A percentile compares a stretch with the other conserved stretches of the same genome.
Conservation (phyloP, 225 moss, liverwort and hornwort genomes). For the Marchantia paleacea region DNA sequence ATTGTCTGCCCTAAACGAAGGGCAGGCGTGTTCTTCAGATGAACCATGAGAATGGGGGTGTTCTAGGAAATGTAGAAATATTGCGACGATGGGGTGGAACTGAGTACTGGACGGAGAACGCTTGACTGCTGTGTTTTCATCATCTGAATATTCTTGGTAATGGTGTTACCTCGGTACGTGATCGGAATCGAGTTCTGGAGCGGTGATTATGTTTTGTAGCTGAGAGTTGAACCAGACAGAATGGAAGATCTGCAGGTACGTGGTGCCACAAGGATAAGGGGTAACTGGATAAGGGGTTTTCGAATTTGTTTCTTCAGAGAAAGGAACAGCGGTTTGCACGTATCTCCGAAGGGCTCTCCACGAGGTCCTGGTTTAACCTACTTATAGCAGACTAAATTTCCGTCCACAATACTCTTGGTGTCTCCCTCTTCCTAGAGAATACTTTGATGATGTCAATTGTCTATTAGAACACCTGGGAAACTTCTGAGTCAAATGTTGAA, state of each 20-base stretch:
- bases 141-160: neutral
- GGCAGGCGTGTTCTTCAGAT: neutral
- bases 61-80: neutral
- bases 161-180: neutral
- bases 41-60: neutral
- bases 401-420: too few relatives aligned
- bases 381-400: too few relatives aligned
- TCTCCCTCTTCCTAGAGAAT: too few relatives aligned
- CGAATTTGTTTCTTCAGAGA: neutral
- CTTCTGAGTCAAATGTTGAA: too few relatives aligned
- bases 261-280: neutral
- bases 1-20: neutral
- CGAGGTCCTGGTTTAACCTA: too few relatives aligned
- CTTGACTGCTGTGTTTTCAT: neutral
- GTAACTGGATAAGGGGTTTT: neutral
- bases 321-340: too few relatives aligned
- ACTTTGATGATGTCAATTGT: too few relatives aligned
- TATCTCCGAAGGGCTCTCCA: too few relatives aligned
- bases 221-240: neutral
- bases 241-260: constrained; percentile 3
- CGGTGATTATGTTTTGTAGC: neutral
- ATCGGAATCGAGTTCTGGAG: neutral
- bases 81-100: neutral
- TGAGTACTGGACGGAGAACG: neutral
- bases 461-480: too few relatives aligned